Evolutionary conservation across 2,329 filamentous ascomycete genomes (phyloP).

Genomic region (Phyllosticta citribraziliensis): DNA sequence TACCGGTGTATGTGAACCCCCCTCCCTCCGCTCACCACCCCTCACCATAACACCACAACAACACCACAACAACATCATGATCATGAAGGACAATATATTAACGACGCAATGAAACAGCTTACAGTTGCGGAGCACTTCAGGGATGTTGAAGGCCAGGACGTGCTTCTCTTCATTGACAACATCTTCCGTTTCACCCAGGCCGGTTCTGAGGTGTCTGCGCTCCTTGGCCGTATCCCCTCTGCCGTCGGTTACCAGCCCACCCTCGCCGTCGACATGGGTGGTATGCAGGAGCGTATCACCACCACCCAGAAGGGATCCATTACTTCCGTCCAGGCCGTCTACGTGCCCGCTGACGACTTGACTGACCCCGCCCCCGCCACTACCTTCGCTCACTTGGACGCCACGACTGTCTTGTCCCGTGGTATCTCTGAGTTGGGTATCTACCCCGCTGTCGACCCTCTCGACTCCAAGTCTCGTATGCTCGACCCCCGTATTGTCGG

Average conservation of each 20-base stretch:
- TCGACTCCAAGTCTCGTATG: conserved; percentile 99
- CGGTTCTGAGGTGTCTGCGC: conserved; percentile 98
- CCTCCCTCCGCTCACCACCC: too few species aligned
- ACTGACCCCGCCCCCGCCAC: conserved; percentile 98
- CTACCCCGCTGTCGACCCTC: conserved; percentile 99
- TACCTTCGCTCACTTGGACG: conserved; percentile 99
- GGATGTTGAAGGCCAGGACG: too few species aligned
- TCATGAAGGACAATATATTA: too few species aligned
- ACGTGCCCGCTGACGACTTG: conserved; percentile 99
- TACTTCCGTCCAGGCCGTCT: conserved; percentile 99
- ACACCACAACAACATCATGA: too few species aligned
- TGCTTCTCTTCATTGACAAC: conserved; percentile 99
- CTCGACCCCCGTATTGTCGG: conserved; percentile 97
- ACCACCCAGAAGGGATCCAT: conserved; percentile 99
- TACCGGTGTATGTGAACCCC: too few species aligned
- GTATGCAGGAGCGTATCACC: conserved; percentile 99
- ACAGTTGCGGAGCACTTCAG: too few species aligned
- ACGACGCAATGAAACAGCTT: too few species aligned
- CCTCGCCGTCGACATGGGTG: conserved; percentile 97
- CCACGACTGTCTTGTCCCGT: conserved; percentile 99
- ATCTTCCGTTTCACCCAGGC: conserved; percentile 99
- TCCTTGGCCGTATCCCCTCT: conserved; percentile 99
- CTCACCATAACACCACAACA: too few species aligned
- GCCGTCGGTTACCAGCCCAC: conserved; percentile 99
- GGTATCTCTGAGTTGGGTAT: conserved; percentile 99